Base-by-base conservation (phyloP, 345 rosid genomes). In the Anacardium occidentale region DNA sequence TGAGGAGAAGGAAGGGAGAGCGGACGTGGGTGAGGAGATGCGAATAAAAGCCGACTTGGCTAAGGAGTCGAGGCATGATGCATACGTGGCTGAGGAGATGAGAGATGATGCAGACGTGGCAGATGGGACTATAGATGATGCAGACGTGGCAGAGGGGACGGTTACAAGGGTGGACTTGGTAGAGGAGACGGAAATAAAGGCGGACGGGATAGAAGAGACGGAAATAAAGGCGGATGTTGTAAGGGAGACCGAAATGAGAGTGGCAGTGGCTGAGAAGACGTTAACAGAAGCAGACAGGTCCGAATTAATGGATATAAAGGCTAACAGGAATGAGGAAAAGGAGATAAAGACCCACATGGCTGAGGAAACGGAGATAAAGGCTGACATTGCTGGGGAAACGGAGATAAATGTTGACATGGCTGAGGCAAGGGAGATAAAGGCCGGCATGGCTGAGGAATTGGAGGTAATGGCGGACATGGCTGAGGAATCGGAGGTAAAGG, bases 291-390 rank as follows among this genome's bases (percentile, higher is more conserved):
- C 44, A 3, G 45, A 50, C 7, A 7, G 24, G 5, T 18, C 29
- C 0, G 68, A 24, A 21, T 21, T 9, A 4, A 13, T 0, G 5
- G 55, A 68, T 10, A 47, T 44, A 22, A 48, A 17, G 32, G 66
- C 10, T 42, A 70, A 54, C 64, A 45, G 29, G 50, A 68, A 42
- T 34, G 77, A 78, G 64, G 76, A 51, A 47, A 72, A 42, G 34
- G 74, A 56, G 5, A 66, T 60, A 59, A 73, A 55, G 62, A 52
- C 70, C 50, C 70, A 83, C 65, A 62, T 62, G 64, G 71, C 77
- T 37, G 74, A 64, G 48, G 62, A 69, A 7, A 62, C 11, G 10
- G 71, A 3, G 50, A 45, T 26, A 18, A 14, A 1, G 51, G 25
- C 32, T 40, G 21, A 62, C 10, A 10, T 6, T 9, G 40, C 15